A percentile compares a stretch with the other conserved stretches of the same genome.
These are phyloP conservation scores for Lantana camara DNA, from an alignment of 257 asterid species.

Conservation along the genomic window DNA sequence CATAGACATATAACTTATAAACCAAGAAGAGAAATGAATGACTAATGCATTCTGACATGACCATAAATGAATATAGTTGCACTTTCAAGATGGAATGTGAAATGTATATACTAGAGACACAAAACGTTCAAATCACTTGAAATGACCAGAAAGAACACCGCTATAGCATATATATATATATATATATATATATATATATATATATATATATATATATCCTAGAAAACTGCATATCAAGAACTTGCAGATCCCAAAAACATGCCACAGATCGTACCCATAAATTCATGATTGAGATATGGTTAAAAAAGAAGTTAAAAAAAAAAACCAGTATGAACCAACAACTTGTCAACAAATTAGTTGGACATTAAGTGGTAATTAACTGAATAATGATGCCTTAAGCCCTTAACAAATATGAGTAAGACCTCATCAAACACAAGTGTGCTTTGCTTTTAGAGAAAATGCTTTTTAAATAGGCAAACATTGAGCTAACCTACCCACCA, in stretches of 20 bases:
- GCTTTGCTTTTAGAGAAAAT: neutral
- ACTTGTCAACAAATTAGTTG: neutral
- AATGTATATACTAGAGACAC: too few species aligned
- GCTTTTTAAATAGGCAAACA: constrained; percentile 21
- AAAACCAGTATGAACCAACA: neutral
- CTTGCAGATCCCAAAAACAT: constrained; percentile 7
- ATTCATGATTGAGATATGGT: constrained; percentile 5
- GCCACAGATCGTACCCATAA: neutral
- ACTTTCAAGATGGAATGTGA: too few species aligned
- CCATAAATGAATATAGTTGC: too few species aligned
- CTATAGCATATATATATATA: too few species aligned
- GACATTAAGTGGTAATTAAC: neutral
- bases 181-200: too few species aligned
- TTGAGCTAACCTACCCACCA: constrained; percentile 26
- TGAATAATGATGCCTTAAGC: constrained; percentile 9
- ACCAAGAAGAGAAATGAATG: too few species aligned
- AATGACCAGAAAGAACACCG: too few species aligned
- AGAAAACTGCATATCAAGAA: neutral
- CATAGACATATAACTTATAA: too few species aligned
- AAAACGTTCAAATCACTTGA: too few species aligned
- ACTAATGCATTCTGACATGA: too few species aligned
- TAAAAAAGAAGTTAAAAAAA: neutral
- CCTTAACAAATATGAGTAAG: neutral
- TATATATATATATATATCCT: too few species aligned
- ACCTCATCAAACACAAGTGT: neutral